Conservation (phyloP, 495 filamentous ascomycete genomes). For the Parachaetomium inaequale region DNA sequence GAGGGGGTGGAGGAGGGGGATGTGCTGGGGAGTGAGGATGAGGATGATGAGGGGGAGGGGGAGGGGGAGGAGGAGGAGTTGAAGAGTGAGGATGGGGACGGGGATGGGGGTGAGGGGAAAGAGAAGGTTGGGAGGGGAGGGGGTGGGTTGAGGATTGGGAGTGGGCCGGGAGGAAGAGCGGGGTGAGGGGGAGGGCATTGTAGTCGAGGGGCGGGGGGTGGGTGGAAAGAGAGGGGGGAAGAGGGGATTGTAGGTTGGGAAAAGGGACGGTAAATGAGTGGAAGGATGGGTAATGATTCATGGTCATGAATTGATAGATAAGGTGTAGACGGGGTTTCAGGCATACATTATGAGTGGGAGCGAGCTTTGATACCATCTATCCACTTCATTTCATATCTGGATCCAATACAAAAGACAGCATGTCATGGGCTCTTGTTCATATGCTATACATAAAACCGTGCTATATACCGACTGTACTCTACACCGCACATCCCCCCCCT, state of each 20-base stretch:
- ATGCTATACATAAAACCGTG: no score
- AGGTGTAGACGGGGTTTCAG: no score
- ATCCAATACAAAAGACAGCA: neutral
- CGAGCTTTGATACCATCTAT: no score
- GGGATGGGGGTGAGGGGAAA: conserved; percentile 29
- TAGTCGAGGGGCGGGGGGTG: no score
- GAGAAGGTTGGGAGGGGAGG: conserved; percentile 5
- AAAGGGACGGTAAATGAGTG: conserved; percentile 15
- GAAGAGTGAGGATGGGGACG: conserved; percentile 24
- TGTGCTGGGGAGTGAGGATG: neutral
- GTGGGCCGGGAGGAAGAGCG: no score
- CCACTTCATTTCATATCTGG: neutral
- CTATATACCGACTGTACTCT: no score
- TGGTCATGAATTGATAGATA: no score
- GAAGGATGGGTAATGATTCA: neutral
- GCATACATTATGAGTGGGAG: no score
- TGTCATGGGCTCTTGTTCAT: neutral
- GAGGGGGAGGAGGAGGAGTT: conserved; percentile 9
- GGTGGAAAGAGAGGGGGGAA: no score
- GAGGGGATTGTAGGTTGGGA: conserved; percentile 22
- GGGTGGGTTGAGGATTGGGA: no score
- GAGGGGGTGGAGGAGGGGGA: conserved; percentile 5
- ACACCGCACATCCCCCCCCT: no score
- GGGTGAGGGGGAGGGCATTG: conserved; percentile 1
- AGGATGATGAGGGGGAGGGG: neutral